phyloP scores from a whole-genome alignment of 805 yeast genomes.

The Tanozyma kutaoensis region DNA sequence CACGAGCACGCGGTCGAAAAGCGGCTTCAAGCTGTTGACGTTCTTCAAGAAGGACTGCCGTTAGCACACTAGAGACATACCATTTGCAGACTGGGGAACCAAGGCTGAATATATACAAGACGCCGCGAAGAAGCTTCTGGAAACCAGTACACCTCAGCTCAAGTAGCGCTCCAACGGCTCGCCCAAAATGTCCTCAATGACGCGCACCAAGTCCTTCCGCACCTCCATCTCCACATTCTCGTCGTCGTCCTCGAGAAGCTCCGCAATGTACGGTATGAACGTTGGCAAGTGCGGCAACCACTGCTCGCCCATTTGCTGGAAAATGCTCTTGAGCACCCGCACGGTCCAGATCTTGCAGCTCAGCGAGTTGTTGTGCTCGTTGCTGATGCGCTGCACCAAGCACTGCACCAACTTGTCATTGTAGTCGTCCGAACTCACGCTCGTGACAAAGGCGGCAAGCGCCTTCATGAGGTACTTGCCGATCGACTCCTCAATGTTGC shows the following conservation, averaged over 20 bases:
- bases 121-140: too few species aligned
- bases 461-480: constrained; percentile 77
- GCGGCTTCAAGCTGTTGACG: constrained; percentile 80
- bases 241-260: constrained; percentile 88
- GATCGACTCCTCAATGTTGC: constrained; percentile 53
- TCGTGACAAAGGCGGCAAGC: constrained; percentile 57
- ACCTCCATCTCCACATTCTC: constrained; percentile 89
- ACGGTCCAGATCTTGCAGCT: constrained; percentile 80
- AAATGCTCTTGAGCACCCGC: constrained; percentile 64
- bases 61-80: too few species aligned
- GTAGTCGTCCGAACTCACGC: constrained; percentile 54
- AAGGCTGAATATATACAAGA: too few species aligned
- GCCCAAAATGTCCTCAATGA: constrained; percentile 83
- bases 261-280: constrained; percentile 91
- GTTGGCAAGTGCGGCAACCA: constrained; percentile 90
- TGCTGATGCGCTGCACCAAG: constrained; percentile 22
- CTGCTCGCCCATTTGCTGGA: constrained; percentile 86
- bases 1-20: constrained; percentile 91
- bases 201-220: constrained; percentile 79
- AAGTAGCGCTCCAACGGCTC: constrained; percentile 85
- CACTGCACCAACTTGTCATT: constrained; percentile 48
- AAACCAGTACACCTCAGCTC: too few species aligned
- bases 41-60: constrained; percentile 59
- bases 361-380: constrained; percentile 33
- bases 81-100: too few species aligned